Evolutionary conservation across 2,329 filamentous ascomycete species (phyloP).

Genomic region (Dactylellina leptospora): DNA sequence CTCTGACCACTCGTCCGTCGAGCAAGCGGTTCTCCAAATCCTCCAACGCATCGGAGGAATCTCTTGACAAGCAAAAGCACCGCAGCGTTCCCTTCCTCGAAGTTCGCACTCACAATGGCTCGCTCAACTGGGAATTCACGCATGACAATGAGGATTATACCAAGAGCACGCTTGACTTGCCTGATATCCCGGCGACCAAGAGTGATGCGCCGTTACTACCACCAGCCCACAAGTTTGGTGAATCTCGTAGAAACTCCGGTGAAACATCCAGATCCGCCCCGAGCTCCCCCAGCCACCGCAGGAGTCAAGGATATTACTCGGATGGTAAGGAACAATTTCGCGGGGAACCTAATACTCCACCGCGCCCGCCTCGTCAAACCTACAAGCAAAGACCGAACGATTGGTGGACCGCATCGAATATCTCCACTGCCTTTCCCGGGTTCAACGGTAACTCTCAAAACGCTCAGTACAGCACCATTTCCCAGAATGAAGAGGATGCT

Average conservation of each 20-base stretch:
- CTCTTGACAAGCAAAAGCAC: conserved; percentile 23
- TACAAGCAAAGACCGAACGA: conserved; percentile 42
- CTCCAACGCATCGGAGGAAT: conserved; percentile 29
- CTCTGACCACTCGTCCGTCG: conserved; percentile 28
- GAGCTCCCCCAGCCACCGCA: conserved; percentile 31
- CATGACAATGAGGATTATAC: conserved; percentile 27
- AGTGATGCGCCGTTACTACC: conserved; percentile 31
- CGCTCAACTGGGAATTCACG: conserved; percentile 48
- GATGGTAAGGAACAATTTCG: conserved; percentile 14
- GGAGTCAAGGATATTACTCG: conserved; percentile 36
- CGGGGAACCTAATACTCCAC: conserved; percentile 17
- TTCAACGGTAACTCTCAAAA: conserved; percentile 16
- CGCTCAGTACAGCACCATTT: conserved; percentile 39
- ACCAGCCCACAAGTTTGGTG: conserved; percentile 35
- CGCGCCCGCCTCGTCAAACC: conserved; percentile 33
- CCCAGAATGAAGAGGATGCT: conserved; percentile 29
- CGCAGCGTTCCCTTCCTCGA: conserved; percentile 44
- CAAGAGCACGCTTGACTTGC: conserved; percentile 37
- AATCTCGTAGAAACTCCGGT: conserved; percentile 15
- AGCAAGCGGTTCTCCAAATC: conserved; percentile 48
- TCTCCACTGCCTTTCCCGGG: conserved; percentile 14
- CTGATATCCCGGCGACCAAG: conserved; percentile 11
- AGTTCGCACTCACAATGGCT: conserved; percentile 47
- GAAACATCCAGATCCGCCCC: conserved; percentile 36
- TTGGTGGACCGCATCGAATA: conserved; percentile 36